A percentile compares a stretch with the other conserved stretches of the same genome.
These are phyloP conservation scores for Penicillium sp. DNA, from an alignment of 2,329 filamentous ascomycete species.

Conservation along the genomic window DNA sequence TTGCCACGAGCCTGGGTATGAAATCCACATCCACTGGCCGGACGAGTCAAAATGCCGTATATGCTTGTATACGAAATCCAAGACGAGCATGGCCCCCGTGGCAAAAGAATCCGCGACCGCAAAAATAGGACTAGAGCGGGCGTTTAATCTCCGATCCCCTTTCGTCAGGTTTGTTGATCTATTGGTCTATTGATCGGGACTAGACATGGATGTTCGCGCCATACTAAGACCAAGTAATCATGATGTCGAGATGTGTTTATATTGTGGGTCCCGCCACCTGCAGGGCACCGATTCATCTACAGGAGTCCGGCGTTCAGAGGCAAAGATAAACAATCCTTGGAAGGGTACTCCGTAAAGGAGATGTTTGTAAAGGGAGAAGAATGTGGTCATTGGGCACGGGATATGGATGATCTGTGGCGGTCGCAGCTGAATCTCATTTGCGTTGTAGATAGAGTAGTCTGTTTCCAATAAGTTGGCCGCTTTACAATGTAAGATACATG, in stretches of 20 bases:
- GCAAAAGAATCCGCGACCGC: background rate
- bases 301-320: conserved; percentile 1
- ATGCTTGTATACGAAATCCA: background rate
- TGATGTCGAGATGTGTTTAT: conserved; percentile 20
- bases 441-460: background rate
- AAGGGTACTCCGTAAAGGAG: background rate
- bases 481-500: background rate
- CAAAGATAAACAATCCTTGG: background rate
- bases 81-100: background rate
- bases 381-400: background rate
- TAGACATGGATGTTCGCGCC: background rate
- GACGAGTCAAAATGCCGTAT: background rate
- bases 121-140: background rate
- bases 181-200: background rate
- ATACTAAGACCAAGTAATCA: background rate
- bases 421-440: background rate
- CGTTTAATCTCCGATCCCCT: conserved; percentile 2
- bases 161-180: background rate
- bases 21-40: background rate
- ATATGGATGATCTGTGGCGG: conserved; percentile 3
- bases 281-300: conserved; percentile 5
- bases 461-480: conserved; percentile 3
- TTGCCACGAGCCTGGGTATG: conserved; percentile 1
- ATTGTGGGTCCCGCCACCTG: conserved; percentile 19
- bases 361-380: background rate